Base-by-base conservation (phyloP, 2,329 filamentous ascomycete species). In the Emydomyces testavorans region DNA sequence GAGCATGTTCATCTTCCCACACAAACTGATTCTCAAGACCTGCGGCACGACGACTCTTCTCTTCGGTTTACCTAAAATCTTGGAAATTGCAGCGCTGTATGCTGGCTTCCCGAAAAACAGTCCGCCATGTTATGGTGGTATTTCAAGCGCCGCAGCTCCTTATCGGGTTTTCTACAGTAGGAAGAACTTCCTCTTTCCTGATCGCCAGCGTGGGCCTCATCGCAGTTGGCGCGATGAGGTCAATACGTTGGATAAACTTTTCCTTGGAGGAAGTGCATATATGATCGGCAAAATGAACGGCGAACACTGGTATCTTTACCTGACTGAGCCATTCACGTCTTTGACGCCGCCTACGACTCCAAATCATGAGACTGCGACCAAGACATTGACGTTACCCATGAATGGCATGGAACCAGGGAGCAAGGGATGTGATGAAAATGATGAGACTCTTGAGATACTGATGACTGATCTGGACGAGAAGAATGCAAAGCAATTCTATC, bases 271-370 rank as follows among this genome's bases (percentile, higher is more conserved):
- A 48, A 96, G 90, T 66, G 92, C 92, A 43, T 98, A 98, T 68
- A 94, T 96, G 89, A 93, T 98, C 56, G 92, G 92, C 61, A 96
- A 95, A 71, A 96, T 96, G 90, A 98, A 98, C 58, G 90, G 92
- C 50, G 92, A 98, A 66, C 92, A 98, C 60, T 98, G 92, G 92
- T 96, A 96, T 65, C 73, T 98, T 48, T 98, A 98, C 71, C 82
- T 96, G 60, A 96, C 92, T 10, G 86, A 86, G 44, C 90, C 92
- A 15, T 82, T 83, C 63, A 82, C 78, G 40, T 72, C 78, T 46
- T 73, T 93, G 55, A 94, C 89, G 0, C 88, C 89, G 4, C 89
- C 90, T 49, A 74, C 80, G 24, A 94, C 85, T 8, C 89, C 90
- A 4, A 60, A 60, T 37, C 62, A 59, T 37, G 70, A 76, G 58